Percentiles rank a stretch among this genome's conserved stretches.
Conservation (phyloP, 1,139 yeast species). For the Martiniozyma asiatica region DNA sequence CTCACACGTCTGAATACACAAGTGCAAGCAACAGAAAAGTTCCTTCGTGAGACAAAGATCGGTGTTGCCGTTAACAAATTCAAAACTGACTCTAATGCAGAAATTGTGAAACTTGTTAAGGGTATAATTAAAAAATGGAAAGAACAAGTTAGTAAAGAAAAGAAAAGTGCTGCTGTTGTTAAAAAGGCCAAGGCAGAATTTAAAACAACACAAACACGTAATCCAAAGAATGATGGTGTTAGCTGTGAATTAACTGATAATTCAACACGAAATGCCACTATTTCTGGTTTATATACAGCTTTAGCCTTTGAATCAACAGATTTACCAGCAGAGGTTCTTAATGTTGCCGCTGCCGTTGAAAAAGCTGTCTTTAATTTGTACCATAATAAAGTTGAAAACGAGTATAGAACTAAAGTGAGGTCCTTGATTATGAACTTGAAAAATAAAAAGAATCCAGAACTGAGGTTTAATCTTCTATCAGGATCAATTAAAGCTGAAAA, state of each 20-base stretch:
- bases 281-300: constrained; percentile 78
- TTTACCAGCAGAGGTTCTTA: constrained; percentile 44
- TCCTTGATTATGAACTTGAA: constrained; percentile 76
- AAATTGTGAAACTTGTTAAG: constrained; percentile 61
- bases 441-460: constrained; percentile 79
- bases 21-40: constrained; percentile 73
- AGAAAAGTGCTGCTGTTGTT: constrained; percentile 20
- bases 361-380: constrained; percentile 51
- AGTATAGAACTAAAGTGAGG: constrained; percentile 70
- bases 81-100: constrained; percentile 54
- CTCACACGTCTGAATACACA: constrained; percentile 57
- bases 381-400: constrained; percentile 41
- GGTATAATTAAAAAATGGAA: constrained; percentile 82
- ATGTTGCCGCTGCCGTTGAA: constrained; percentile 64
- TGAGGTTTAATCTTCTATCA: constrained; percentile 54
- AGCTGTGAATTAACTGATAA: constrained; percentile 53
- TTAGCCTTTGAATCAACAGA: constrained; percentile 69
- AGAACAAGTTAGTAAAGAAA: constrained; percentile 75
- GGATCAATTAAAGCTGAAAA: constrained; percentile 55
- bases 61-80: constrained; percentile 93
- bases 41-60: constrained; percentile 88
- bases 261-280: constrained; percentile 71
- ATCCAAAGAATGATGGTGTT: constrained; percentile 71
- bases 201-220: constrained; percentile 48
- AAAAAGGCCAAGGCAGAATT: constrained; percentile 17